Evolutionary conservation across 176 grass and related monocot species (phyloP).

Genomic region (Elaeis guineensis): DNA sequence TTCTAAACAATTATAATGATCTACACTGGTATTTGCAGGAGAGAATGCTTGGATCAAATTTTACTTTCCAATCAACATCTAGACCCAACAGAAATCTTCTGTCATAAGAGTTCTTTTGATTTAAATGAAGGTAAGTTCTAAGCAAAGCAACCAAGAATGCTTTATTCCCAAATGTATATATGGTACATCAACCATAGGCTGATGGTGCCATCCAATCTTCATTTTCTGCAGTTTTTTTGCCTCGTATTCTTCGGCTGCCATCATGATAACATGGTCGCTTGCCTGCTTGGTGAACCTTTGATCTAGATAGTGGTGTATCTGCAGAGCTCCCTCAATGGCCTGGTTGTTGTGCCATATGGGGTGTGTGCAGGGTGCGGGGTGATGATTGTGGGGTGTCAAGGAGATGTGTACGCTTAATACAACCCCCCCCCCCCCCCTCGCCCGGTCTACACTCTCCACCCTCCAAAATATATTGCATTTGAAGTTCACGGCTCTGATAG

Average conservation of each 20-base stretch:
- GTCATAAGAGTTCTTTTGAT: conserved; percentile 41
- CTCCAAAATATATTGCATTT: no score
- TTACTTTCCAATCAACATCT: conserved; percentile 36
- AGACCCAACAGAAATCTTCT: conserved; percentile 44
- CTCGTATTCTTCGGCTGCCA: conserved; percentile 8
- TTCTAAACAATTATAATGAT: conserved; percentile 11
- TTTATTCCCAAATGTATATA: background rate
- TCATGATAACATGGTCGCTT: conserved; percentile 20
- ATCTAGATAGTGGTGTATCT: no score
- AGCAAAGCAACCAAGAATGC: background rate
- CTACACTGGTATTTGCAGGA: conserved; percentile 33
- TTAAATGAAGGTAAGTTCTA: conserved; percentile 42
- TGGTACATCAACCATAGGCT: conserved; percentile 11
- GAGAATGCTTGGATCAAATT: conserved; percentile 39
- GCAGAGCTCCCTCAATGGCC: no score
- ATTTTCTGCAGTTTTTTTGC: conserved; percentile 46
- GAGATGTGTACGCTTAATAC: no score
- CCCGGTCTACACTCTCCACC: no score
- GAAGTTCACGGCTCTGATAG: no score
- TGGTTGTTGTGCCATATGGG: no score
- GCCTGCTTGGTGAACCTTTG: no score
- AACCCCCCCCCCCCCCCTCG: no score
- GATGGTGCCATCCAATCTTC: conserved; percentile 10
- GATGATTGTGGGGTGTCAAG: no score
- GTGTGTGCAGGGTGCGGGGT: no score